Base-by-base conservation (phyloP, 2,329 filamentous ascomycete genomes). In the Penicillium thymicola region DNA sequence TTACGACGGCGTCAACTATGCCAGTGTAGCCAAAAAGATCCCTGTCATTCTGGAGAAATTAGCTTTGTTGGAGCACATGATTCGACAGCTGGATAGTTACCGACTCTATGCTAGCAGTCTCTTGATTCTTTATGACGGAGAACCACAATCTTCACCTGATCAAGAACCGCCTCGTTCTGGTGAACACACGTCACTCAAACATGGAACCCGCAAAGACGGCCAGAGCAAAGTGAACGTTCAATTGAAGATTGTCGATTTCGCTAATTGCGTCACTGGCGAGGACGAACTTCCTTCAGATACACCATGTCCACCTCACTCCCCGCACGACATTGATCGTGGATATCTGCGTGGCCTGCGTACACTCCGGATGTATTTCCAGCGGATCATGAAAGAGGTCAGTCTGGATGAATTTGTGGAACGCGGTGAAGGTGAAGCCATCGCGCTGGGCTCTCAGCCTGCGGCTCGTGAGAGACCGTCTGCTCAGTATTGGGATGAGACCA, bases 241-340 rank as follows among this genome's bases (percentile, higher is more conserved):
- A 72, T 87, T 99, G 76, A 97, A 97, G 75, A 95, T 99, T 72
- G 93, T 96, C 55, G 94, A 99, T 74, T 99, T 99, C 77, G 94
- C 94, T 61, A 99, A 99, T 72, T 97, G 93, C 69, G 87, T 97
- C 36, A 97, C 92, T 1, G 89, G 90, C 4, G 89, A 94, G 63
- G 92, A 96, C 67, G 72, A 76, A 48, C 67, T 84, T 3, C 76
- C 82, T 1, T 75, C 86, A 11, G 80, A 85, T 57, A 76, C 80
- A 2, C 76, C 79, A 18, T 97, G 93, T 65, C 94, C 94, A 14
- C 94, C 94, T 5, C 82, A 85, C 57, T 85, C 95, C 69, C 90
- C 90, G 0, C 78, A 88, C 36, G 87, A 90, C 58, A 87, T 96
- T 7, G 94, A 99, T 65, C 84, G 87, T 28, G 94, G 94, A 0